A percentile compares a stretch with the other conserved stretches of the same genome.
These are phyloP conservation scores for Plasmodium berghei DNA, from an alignment of 169 alveolate species.

Conservation along the genomic window DNA sequence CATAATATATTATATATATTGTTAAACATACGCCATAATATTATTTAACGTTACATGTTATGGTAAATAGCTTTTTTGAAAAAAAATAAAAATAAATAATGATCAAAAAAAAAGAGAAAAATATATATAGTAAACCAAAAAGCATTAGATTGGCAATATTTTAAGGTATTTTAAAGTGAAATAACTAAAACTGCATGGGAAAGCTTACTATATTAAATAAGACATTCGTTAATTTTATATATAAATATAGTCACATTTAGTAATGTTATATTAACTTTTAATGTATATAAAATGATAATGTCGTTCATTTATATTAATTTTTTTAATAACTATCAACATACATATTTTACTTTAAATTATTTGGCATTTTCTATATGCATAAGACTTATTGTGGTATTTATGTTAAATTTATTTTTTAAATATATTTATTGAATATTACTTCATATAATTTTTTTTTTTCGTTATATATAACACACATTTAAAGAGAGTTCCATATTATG, in stretches of 20 bases:
- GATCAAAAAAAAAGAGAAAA: constrained; percentile 41
- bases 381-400: background rate
- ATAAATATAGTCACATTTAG: too few species aligned
- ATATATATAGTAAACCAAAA: constrained; percentile 3
- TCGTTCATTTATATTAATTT: too few species aligned
- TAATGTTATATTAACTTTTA: too few species aligned
- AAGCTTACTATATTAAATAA: too few species aligned
- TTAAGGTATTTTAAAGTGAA: background rate
- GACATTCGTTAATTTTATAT: too few species aligned
- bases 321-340: background rate
- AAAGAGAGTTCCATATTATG: background rate
- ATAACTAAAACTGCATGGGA: background rate
- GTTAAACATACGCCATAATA: constrained; percentile 1
- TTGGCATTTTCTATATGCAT: background rate
- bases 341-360: background rate
- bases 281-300: too few species aligned
- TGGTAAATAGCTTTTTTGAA: constrained; percentile 9
- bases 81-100: constrained; percentile 27
- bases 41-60: too few species aligned
- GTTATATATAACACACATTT: background rate
- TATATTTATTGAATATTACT: background rate
- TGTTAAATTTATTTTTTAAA: background rate
- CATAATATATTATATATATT: constrained; percentile 7
- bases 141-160: background rate
- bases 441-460: background rate